A percentile compares a stretch with the other conserved stretches of the same genome.
Conservation (phyloP, 495 filamentous ascomycete genomes). For the Penicillium antarcticum region DNA sequence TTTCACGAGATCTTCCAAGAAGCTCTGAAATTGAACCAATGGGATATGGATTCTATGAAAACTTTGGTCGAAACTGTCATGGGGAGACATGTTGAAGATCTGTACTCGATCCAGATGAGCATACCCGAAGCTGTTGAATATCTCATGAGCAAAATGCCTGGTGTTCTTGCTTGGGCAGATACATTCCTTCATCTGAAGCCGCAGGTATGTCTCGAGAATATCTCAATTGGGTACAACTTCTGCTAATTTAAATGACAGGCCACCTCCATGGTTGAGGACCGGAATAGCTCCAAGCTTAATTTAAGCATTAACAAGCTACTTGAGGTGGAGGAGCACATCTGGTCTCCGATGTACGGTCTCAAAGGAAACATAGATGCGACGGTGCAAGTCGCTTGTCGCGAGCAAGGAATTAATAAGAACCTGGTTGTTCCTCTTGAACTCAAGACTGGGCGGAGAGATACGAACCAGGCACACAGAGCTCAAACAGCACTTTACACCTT, state of each 20-base stretch:
- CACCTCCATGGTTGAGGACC: slow-evolving; percentile 72
- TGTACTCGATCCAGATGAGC: slow-evolving; percentile 79
- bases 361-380: slow-evolving; percentile 99
- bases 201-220: slow-evolving; percentile 47
- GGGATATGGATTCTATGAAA: slow-evolving; percentile 66
- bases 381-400: slow-evolving; percentile 79
- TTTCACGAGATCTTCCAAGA: slow-evolving; percentile 94
- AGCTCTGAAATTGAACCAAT: slow-evolving; percentile 78
- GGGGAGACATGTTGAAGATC: slow-evolving; percentile 71
- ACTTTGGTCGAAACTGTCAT: slow-evolving; percentile 61
- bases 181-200: slow-evolving; percentile 72
- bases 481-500: slow-evolving; percentile 95
- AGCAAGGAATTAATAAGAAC: slow-evolving; percentile 56
- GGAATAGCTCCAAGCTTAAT: slow-evolving; percentile 65
- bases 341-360: slow-evolving; percentile 94
- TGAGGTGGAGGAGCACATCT: slow-evolving; percentile 95
- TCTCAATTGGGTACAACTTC: not conserved
- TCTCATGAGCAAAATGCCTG: slow-evolving; percentile 72
- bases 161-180: slow-evolving; percentile 77
- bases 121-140: slow-evolving; percentile 69
- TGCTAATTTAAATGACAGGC: slow-evolving; percentile 39
- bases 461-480: slow-evolving; percentile 72
- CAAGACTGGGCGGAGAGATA: slow-evolving; percentile 85
- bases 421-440: slow-evolving; percentile 90
- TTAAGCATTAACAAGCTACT: slow-evolving; percentile 91